A percentile compares a stretch with the other conserved stretches of the same genome.
Evolutionary conservation across 352 stramenopile genomes (phyloP).

Genomic region (Globisporangium carolinianum): DNA sequence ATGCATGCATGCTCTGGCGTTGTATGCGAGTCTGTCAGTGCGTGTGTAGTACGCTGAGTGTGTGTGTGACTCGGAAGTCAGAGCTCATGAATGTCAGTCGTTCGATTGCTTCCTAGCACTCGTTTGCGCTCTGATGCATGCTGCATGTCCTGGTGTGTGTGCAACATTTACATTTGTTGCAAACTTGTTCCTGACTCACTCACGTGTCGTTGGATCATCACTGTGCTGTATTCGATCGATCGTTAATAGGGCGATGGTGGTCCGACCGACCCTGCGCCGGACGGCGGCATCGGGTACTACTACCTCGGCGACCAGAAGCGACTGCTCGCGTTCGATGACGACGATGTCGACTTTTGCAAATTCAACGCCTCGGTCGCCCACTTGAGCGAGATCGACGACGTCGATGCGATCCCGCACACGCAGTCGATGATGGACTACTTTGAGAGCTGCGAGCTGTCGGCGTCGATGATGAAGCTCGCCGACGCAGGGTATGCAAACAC

Average conservation of each 20-base stretch:
- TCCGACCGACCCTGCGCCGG: constrained; percentile 56
- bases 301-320: constrained; percentile 83
- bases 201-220: not conserved
- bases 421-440: constrained; percentile 83
- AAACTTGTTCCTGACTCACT: no score
- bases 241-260: constrained; percentile 57
- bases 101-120: not conserved
- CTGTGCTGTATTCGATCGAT: no score
- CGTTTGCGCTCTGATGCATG: not conserved
- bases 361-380: constrained; percentile 61
- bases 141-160: no score
- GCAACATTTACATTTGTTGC: no score
- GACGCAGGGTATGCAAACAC: constrained; percentile 80
- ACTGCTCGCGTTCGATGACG: constrained; percentile 66
- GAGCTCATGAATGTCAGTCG: not conserved
- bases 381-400: constrained; percentile 58
- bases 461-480: constrained; percentile 79
- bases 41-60: not conserved
- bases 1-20: not conserved
- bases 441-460: constrained; percentile 37
- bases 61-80: constrained; percentile 10
- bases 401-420: constrained; percentile 45
- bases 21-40: no score
- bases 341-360: constrained; percentile 61
- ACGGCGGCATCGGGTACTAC: constrained; percentile 81